phyloP scores from a whole-genome alignment of 2,329 filamentous ascomycete species.

The Hypomyces rosellus region DNA sequence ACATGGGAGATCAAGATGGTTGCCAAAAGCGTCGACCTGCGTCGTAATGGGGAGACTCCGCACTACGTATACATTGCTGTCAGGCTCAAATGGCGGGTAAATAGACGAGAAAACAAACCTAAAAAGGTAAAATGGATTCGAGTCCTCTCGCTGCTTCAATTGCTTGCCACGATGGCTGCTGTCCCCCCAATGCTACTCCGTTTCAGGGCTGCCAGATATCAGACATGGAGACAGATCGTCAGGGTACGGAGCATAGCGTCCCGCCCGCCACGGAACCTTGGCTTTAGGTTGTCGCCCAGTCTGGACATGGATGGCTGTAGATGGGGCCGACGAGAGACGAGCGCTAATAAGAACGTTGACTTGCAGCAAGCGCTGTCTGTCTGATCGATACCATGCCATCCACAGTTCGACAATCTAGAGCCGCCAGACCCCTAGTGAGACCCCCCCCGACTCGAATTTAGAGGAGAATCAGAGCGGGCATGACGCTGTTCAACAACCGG shows the following conservation, averaged over 20 bases:
- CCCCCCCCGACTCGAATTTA: too few species aligned
- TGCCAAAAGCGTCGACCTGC: conserved; percentile 11
- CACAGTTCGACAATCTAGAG: background rate
- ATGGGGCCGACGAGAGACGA: conserved; percentile 2
- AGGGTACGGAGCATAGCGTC: conserved; percentile 9
- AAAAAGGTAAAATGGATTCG: background rate
- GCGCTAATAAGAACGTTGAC: conserved; percentile 5
- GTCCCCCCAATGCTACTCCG: conserved; percentile 7
- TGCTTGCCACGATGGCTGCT: background rate
- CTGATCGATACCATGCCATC: background rate
- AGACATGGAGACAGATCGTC: conserved; percentile 10
- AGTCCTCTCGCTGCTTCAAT: background rate
- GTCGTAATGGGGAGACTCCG: background rate
- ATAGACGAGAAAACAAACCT: too few species aligned
- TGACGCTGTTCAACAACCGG: too few species aligned
- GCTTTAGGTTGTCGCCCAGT: background rate
- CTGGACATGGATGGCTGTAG: background rate
- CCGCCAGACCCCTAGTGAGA: background rate
- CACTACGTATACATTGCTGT: too few species aligned
- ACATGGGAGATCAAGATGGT: background rate
- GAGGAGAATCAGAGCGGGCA: background rate
- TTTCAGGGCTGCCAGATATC: conserved; percentile 8
- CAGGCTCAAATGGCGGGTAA: too few species aligned
- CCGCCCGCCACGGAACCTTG: background rate
- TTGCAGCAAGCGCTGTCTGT: conserved; percentile 3